Evolutionary conservation across 257 asterid species (phyloP), one percentile per base, ranked within the genome.

Genomic region (Nicotiana paniculata): DNA sequence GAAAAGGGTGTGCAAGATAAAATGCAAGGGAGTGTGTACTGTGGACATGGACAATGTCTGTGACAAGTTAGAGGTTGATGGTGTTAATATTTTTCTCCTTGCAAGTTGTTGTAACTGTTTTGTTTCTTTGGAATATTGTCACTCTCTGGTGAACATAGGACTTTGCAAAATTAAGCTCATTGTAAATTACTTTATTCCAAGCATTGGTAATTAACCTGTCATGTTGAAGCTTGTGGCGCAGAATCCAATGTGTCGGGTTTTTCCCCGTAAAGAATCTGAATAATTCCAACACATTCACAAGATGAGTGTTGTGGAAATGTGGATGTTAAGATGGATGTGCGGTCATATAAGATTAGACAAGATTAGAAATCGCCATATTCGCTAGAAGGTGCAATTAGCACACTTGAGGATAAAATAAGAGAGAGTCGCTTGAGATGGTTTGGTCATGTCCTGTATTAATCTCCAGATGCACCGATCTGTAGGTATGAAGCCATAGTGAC

Each of bases 1-100:
- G 48, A 82, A 91, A 82, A 87, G 97, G 86, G 97, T 93, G 75
- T 94, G 98, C 90, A 96, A 93, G 84, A 93, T 96, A 82, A 96
- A 91, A 85, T 96, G 98, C 96, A 91, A 90, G 87, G 99, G 99
- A 16, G 99, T 94, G 64, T 96, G 97, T 89, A 96, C 98, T 3
- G 98, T 92, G 57, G 97, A 96, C 88, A 93, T 94, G 96, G 90
- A 90, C 59, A 96, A 96, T 85, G 97, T 94, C 30, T 84, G 92
- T 81, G 82, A 83, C 65, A 97, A 94, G 74, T 90, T 96, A 90
- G 98, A 96, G 99, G 98, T 93, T 82, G 87, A 93, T 88, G 81
- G 66, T 83, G 84, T 88, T 84, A 68, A 4, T 28, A 66, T 66
- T 81, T 72, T 28, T 15, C 57, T 3, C 79, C 4, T 83, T 55